Base-by-base conservation (phyloP, 495 filamentous ascomycete species). In the Amorphotheca resinae region DNA sequence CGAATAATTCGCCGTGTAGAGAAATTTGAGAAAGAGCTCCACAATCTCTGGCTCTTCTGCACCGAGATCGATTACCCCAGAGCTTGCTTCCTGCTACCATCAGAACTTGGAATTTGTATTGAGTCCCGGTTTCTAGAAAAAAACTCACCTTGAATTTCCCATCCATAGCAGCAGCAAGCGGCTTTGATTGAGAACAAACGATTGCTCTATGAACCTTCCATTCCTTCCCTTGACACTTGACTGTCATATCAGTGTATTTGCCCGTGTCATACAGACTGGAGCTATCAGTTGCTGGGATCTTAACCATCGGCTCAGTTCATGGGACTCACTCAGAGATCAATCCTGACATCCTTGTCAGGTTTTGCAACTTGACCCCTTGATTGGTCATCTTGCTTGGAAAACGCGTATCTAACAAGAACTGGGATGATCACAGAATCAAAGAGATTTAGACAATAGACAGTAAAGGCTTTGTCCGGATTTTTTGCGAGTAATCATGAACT, bases 141-240 rank as follows among this genome's bases (percentile, higher is more conserved):
- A 16, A 36, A 22, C 35, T 38, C 49, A 49, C 49, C 41, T 44
- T 39, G 21, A 52, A 44, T 2, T 37, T 25, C 0, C 49, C 39
- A 34, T 39, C 32, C 18, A 48, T 20, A 5, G 33, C 45, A 11
- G 45, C 39, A 15, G 22, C 32, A n/a, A 52, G 23, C 3, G 45
- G 36, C 15, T 39, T 39, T 15, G 49, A 52, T 25, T 52, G 49
- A 4, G 23, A 30, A 28, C 49, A 52, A 4, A 47, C 49, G 33
- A 52, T 16, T 4, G 20, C 32, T 9, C 42, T 34, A 28, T 48
- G 49, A 9, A 48, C 40, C 14, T 44, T 52, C 38, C 33, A 52
- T 9, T 32, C 26, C 9, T 22, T 22, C 11, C 36, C 45, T 23
- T 41, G 22, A 21, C 49, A 52, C 20, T 44, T 37, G 11, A 52